phyloP scores from a whole-genome alignment of 805 yeast genomes.

The Nakazawaea holstii region DNA sequence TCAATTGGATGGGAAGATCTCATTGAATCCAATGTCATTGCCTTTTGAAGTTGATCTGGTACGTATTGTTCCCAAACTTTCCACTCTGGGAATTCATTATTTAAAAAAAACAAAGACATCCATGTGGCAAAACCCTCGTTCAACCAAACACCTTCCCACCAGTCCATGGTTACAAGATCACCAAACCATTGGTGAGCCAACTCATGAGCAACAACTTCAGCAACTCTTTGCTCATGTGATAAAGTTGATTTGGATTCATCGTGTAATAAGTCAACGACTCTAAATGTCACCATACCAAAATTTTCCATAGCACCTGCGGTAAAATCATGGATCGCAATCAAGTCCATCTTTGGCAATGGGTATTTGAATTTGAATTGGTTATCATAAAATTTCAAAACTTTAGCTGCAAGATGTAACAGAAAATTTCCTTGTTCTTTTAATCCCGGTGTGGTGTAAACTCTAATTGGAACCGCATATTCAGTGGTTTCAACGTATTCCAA shows the following conservation, averaged over 20 bases:
- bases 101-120: constrained; percentile 70
- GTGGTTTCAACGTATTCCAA: constrained; percentile 53
- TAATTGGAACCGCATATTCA: constrained; percentile 51
- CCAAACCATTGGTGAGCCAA: constrained; percentile 93
- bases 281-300: constrained; percentile 76
- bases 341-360: constrained; percentile 80
- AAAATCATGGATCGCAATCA: constrained; percentile 74
- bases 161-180: constrained; percentile 82
- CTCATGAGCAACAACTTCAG: constrained; percentile 82
- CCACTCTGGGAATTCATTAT: constrained; percentile 75
- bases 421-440: constrained; percentile 38
- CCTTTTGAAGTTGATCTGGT: constrained; percentile 44
- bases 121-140: constrained; percentile 93
- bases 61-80: constrained; percentile 59
- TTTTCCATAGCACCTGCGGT: constrained; percentile 91
- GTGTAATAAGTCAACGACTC: constrained; percentile 51
- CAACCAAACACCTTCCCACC: constrained; percentile 93
- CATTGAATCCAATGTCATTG: constrained; percentile 50
- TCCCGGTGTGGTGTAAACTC: constrained; percentile 50
- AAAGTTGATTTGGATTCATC: constrained; percentile 41
- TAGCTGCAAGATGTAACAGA: constrained; percentile 43
- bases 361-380: constrained; percentile 45
- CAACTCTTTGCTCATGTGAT: constrained; percentile 62
- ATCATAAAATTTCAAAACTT: constrained; percentile 44
- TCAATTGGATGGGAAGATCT: constrained; percentile 74